Evolutionary conservation across 306 rosid species (phyloP), one percentile per base, ranked within the genome.

Genomic region (Elaeagnus macrophylla): DNA sequence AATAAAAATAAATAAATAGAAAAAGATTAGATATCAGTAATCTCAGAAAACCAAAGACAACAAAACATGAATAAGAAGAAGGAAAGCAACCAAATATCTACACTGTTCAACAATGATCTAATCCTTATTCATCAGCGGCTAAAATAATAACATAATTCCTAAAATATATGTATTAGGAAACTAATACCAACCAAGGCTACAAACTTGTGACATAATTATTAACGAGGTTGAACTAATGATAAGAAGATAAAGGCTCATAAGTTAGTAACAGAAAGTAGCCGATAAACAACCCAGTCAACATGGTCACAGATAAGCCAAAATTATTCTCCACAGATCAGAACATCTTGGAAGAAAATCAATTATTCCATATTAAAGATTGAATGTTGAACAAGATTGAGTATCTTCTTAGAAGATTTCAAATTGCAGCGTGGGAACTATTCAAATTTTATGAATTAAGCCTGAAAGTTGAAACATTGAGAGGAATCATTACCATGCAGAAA

Each of bases 401-500:
- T 25, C 32, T 25, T 25, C 32, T 2, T 25, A 25, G 32, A 25
- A 25, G 32, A 39, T 35, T 14, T 5, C 64, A 57, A 32, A 14
- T 38, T 39, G 45, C 16, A 56, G 51, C 55, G 55, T 14, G 19
- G 50, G 20, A 18, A 59, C 14, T 46, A 10, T 59, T 52, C 47
- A 53, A 25, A 46, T 51, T 13, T 12, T 46, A 10, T 18, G 10
- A 71, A 72, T 53, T 60, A 49, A 54, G 44, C 44, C 4, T 25
- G 32, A 25, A 25, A 25, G 32, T 25, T 48, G 2, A 54, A 63
- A 61, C 46, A 56, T 4, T 47, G 11, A 68, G 45, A 51, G 32
- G 6, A 56, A 63, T 65, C 67, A 25, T 80, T 82, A 93, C 99
- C 99, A 93, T 65, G 85, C 94, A 60, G 96, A 87, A 48, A 93